phyloP scores from a whole-genome alignment of 2,329 filamentous ascomycete genomes.

The Colletotrichum siamense region DNA sequence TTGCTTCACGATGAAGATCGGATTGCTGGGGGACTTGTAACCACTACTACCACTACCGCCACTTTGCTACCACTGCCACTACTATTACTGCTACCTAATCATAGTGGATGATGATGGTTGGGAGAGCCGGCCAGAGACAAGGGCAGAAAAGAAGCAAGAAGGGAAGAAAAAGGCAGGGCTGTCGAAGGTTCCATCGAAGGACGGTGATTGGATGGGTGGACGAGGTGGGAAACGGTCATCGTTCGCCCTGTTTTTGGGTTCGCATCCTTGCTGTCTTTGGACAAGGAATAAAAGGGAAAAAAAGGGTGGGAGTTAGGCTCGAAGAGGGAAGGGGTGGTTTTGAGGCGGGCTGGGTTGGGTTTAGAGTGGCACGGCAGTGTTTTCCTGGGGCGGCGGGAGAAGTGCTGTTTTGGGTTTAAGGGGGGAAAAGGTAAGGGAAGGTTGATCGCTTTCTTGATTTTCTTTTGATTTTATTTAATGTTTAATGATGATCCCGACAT shows the following conservation, averaged over 20 bases:
- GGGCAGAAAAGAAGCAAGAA: not conserved
- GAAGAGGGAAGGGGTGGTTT: not conserved
- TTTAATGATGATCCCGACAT: not conserved
- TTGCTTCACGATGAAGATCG: not conserved
- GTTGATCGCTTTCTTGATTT: not conserved
- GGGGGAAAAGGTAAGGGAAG: not conserved
- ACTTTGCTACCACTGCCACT: not conserved
- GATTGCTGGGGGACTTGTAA: not conserved
- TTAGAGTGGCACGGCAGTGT: not conserved
- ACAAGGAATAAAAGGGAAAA: not conserved
- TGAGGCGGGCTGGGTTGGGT: not conserved
- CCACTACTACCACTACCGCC: not conserved
- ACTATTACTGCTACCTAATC: not conserved
- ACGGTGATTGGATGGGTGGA: conserved; percentile 4
- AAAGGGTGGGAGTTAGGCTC: not conserved
- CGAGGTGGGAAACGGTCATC: conserved; percentile 6
- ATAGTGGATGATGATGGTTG: not conserved
- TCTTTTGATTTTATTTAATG: not conserved
- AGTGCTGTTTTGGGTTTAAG: not conserved
- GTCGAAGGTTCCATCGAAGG: conserved; percentile 3
- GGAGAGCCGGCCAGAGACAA: not conserved
- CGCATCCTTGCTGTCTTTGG: not conserved
- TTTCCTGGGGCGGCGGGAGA: not conserved
- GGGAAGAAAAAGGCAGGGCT: conserved; percentile 10
- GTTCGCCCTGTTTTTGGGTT: conserved; percentile 18